Conservation (phyloP, 768 basidiomycete species). For the Stropharia rugosoannulata region DNA sequence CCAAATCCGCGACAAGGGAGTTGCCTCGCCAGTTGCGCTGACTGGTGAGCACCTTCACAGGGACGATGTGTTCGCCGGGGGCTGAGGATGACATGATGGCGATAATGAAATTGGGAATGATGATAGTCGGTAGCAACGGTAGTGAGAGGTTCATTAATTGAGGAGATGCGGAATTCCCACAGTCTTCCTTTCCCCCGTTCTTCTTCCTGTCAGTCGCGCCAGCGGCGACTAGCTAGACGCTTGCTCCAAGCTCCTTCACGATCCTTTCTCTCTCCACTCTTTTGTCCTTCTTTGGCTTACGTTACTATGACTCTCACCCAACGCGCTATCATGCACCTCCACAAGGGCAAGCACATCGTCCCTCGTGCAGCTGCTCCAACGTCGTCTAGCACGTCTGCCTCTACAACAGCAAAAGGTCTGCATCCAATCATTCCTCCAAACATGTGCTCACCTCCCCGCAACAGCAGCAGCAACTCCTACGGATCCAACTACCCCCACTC, state of each 20-base stretch:
- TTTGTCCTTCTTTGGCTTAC: neutral
- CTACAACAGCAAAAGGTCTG: neutral
- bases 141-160: neutral
- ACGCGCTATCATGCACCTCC: neutral
- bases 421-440: neutral
- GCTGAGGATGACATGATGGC: too few species aligned
- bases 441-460: neutral
- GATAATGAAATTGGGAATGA: too few species aligned
- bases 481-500: neutral
- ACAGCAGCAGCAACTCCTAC: neutral
- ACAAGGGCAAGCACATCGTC: neutral
- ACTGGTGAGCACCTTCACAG: too few species aligned
- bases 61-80: too few species aligned
- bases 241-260: slow-evolving; percentile 1
- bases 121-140: neutral
- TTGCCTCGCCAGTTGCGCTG: too few species aligned
- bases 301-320: neutral
- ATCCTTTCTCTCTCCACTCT: slow-evolving; percentile 6
- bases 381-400: neutral
- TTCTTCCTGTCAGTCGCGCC: neutral
- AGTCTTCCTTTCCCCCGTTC: slow-evolving; percentile 1
- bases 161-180: neutral
- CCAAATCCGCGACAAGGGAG: too few species aligned
- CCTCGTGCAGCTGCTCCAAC: neutral
- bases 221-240: neutral